Evolutionary conservation across 2,329 filamentous ascomycete genomes (phyloP), one percentile per base, ranked within the genome.

Genomic region (Curvularia sp.): DNA sequence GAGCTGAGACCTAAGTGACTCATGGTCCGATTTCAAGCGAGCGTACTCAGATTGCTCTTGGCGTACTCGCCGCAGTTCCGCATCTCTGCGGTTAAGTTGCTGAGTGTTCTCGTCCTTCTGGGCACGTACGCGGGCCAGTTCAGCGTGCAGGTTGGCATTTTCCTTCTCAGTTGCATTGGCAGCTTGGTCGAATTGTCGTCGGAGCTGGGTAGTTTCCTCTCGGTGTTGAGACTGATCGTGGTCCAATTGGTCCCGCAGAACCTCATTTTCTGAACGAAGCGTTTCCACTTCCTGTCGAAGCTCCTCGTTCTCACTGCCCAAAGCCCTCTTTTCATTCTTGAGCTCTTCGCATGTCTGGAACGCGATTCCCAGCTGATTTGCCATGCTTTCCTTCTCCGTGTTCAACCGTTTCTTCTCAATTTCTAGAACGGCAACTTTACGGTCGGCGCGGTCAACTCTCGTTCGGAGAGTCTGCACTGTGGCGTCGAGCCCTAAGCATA

Each of bases 11-110:
- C 82, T 86, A 49, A 96, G 80, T 7, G 88, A 79, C 10, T 85
- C 85, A 71, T 94, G 89, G 67, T 94, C 90, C 54, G 84, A 86
- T 62, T 84, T 83, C 69, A 95, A 88, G 23, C 90, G 87, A 5
- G 71, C 69, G 53, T 69, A 74, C 52, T 78, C 77, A 12, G 68
- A 73, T 52, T 75, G 72, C 52, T 77, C 74, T 52, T 73, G 71
- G 46, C 70, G 72, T 19, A 75, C 74, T 47, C 71, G 76, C 3
- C 72, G 71, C 32, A 77, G 65, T 53, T 77, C 73, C 9, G 60
- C 57, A 19, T 77, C 74, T 52, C 72, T 74, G 8, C 71, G 68
- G 25, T 69, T 65, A 12, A 75, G 61, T 25, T 74, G 68, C 53
- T 76, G 74, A 13, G 74, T 76, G 42, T 77, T 63, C 30, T 78